A percentile compares a stretch with the other conserved stretches of the same genome.
Evolutionary conservation across 352 stramenopile species (phyloP).

Genomic region (Phytopythium montanum): DNA sequence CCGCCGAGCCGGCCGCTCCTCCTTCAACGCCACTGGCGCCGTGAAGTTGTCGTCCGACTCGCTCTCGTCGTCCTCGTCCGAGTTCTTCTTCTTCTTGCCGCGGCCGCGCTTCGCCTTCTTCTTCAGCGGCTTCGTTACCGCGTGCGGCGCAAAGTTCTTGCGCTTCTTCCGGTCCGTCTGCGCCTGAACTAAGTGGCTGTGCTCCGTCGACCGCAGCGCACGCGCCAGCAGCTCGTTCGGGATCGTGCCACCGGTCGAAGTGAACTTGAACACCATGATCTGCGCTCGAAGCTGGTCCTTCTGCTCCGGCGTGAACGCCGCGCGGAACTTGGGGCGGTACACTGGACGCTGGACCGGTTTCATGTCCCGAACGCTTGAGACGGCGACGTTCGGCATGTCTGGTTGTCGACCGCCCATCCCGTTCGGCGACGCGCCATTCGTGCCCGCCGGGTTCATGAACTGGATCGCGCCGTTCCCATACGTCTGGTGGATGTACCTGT

Average conservation of each 20-base stretch:
- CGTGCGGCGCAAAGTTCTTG: constrained; percentile 61
- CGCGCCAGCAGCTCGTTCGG: constrained; percentile 69
- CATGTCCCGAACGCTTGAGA: constrained; percentile 52
- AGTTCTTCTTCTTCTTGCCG: constrained; percentile 68
- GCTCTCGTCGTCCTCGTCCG: constrained; percentile 76
- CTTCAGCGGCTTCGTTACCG: constrained; percentile 59
- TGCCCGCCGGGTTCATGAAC: constrained; percentile 84
- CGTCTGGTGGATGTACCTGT: constrained; percentile 82
- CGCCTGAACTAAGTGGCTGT: constrained; percentile 48
- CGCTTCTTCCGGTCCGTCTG: constrained; percentile 63
- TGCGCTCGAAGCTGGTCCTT: constrained; percentile 87
- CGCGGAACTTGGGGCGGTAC: constrained; percentile 41
- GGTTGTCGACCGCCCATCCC: constrained; percentile 12
- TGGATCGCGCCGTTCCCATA: constrained; percentile 76
- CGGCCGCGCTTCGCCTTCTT: constrained; percentile 61
- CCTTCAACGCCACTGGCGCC: constrained; percentile 29
- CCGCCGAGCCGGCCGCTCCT: constrained; percentile 58
- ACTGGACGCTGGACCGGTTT: constrained; percentile 43
- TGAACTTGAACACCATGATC: constrained; percentile 92
- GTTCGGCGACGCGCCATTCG: constrained; percentile 6
- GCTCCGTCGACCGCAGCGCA: constrained; percentile 62
- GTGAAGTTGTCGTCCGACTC: constrained; percentile 55
- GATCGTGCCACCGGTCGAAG: constrained; percentile 72
- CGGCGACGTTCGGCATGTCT: constrained; percentile 37
- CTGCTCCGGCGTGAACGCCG: constrained; percentile 74